Conservation (phyloP, 768 basidiomycete genomes). For the Cystoderma amianthinum region DNA sequence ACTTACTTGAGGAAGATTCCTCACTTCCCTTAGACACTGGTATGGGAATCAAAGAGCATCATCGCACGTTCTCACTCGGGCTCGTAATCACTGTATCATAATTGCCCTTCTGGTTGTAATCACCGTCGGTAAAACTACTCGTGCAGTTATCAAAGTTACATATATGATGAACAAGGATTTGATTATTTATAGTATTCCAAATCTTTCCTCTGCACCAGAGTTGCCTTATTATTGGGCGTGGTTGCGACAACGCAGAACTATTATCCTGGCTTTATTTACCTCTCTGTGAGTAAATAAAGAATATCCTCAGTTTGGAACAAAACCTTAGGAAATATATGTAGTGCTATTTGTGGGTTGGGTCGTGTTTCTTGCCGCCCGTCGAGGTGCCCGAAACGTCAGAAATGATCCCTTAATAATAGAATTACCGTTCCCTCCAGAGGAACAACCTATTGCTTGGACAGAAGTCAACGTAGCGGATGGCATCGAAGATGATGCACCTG, state of each 20-base stretch:
- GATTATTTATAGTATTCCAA: too few species aligned
- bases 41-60: conserved; percentile 1
- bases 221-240: not conserved
- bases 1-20: not conserved
- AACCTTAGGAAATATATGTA: not conserved
- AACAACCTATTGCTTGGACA: not conserved
- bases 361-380: not conserved
- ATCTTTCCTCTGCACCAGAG: not conserved
- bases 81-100: not conserved
- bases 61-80: not conserved
- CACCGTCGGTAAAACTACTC: not conserved
- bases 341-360: not conserved
- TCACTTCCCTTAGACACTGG: not conserved
- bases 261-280: not conserved
- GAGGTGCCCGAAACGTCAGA: not conserved
- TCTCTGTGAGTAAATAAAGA: not conserved
- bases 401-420: not conserved
- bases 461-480: not conserved
- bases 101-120: not conserved
- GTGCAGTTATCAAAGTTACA: not conserved
- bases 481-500: conserved; percentile 1
- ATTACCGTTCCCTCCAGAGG: not conserved
- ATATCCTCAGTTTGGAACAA: not conserved
- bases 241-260: not conserved
- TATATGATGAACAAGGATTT: too few species aligned